phyloP scores from a whole-genome alignment of 805 yeast species.

The Saturnispora ahearnii region DNA sequence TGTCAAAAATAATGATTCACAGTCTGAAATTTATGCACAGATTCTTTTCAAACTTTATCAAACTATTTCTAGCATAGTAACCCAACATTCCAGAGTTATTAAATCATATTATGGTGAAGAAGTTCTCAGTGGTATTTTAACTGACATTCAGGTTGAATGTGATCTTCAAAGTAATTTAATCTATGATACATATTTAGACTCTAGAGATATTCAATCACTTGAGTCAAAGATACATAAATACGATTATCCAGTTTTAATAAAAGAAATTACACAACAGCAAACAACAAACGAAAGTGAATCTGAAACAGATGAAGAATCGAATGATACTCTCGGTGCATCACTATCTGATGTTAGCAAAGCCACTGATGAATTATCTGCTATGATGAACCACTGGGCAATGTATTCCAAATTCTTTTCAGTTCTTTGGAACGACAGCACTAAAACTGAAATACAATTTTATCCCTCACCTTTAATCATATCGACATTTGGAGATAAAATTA shows the following conservation, averaged over 20 bases:
- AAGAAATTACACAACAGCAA: constrained; percentile 25
- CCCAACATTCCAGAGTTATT: constrained; percentile 79
- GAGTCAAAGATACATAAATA: constrained; percentile 49
- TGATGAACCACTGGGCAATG: constrained; percentile 79
- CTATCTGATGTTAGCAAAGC: constrained; percentile 60
- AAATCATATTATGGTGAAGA: constrained; percentile 58
- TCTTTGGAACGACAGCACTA: constrained; percentile 44
- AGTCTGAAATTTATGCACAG: constrained; percentile 48
- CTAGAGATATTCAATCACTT: constrained; percentile 47
- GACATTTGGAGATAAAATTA: constrained; percentile 47
- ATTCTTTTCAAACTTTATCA: constrained; percentile 66
- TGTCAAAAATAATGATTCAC: constrained; percentile 29
- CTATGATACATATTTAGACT: constrained; percentile 76
- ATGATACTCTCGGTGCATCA: constrained; percentile 29
- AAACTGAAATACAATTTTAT: constrained; percentile 23
- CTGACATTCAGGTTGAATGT: constrained; percentile 72
- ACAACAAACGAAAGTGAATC: constrained; percentile 21
- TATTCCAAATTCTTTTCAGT: constrained; percentile 64
- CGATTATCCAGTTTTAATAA: constrained; percentile 39
- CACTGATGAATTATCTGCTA: constrained; percentile 60
- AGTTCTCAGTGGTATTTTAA: constrained; percentile 59
- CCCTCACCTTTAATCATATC: constrained; percentile 50
- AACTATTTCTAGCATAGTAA: constrained; percentile 72
- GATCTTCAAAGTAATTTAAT: constrained; percentile 90
- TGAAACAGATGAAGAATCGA: constrained; percentile 13